Base-by-base conservation (phyloP, 164 flowering plant genomes). In the Berberis thunbergii region DNA sequence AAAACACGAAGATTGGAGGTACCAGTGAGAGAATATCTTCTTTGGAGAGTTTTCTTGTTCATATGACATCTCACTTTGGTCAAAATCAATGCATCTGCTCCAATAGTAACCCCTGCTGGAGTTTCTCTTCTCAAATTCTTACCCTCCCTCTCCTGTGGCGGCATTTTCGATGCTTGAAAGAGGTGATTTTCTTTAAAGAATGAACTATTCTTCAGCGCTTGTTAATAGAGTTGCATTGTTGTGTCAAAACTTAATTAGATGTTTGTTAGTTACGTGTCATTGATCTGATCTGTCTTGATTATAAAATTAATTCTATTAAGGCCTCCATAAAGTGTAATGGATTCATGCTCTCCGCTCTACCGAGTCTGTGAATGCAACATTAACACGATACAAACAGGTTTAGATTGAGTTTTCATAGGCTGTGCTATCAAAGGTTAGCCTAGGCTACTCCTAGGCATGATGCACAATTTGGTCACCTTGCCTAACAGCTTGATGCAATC, bases 71-170 rank as follows among this genome's bases (percentile, higher is more conserved):
- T 72, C 99, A 95, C 71, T 67, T 26, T 52, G 11, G 54, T 3
- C 54, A 46, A 46, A 46, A 46, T 46, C 6, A 46, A 4, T 46
- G 49, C 8, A 4, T 8, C 49, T 52, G 54, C 54, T 26, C 11
- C 13, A 52, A 52, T 67, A 62, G 70, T 69, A 90, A 87, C 67
- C 84, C 81, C 42, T 73, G 59, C 49, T 76, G 79, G 82, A 83
- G 91, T 69, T 91, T 86, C 72, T 77, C 84, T 52, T 87, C 86
- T 49, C 97, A 86, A 70, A 83, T 95, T 67, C 86, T 95, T 55
- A 79, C 92, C 42, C 69, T 95, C 61, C 99, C 99, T 65, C 86
- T 91, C 65, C 62, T 91, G 65, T 91, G 99, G 99, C 58, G 64
- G 49, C 70, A 76, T 61, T 89, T 91, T 65, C 93, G 94, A 26